Conservation (phyloP, 2,329 filamentous ascomycete genomes). For the Capronia coronata region DNA sequence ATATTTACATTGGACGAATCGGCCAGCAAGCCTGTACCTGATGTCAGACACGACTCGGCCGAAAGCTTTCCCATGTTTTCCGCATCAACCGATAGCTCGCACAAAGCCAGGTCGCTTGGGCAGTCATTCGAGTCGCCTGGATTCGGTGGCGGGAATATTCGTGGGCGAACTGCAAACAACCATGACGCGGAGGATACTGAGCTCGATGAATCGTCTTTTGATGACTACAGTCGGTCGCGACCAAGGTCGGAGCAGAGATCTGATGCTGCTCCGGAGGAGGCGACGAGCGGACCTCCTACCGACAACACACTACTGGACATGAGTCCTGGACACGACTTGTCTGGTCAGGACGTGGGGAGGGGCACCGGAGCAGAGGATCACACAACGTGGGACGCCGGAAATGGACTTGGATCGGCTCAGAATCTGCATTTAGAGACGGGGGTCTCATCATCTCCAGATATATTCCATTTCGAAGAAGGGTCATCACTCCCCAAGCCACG, state of each 20-base stretch:
- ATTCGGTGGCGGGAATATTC: neutral
- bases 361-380: neutral
- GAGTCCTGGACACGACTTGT: constrained; percentile 12
- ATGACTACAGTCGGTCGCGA: neutral
- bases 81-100: constrained; percentile 53
- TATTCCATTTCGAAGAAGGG: constrained; percentile 18
- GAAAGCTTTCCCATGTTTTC: constrained; percentile 61
- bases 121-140: constrained; percentile 41
- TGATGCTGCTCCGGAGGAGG: constrained; percentile 1
- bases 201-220: constrained; percentile 8
- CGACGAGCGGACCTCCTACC: constrained; percentile 1
- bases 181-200: constrained; percentile 14
- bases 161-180: neutral
- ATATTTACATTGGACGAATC: constrained; percentile 45
- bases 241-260: constrained; percentile 1
- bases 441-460: constrained; percentile 20
- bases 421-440: constrained; percentile 13
- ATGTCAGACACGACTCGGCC: constrained; percentile 49
- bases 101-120: constrained; percentile 47
- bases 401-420: constrained; percentile 1
- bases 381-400: constrained; percentile 4
- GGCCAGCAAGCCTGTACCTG: constrained; percentile 31
- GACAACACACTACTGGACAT: constrained; percentile 13
- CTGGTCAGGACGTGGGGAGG: neutral
- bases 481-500: constrained; percentile 12